A percentile compares a stretch with the other conserved stretches of the same genome.
Conservation (phyloP, 192 early-diverging fungal species). For the Backusella mclennaniae region DNA sequence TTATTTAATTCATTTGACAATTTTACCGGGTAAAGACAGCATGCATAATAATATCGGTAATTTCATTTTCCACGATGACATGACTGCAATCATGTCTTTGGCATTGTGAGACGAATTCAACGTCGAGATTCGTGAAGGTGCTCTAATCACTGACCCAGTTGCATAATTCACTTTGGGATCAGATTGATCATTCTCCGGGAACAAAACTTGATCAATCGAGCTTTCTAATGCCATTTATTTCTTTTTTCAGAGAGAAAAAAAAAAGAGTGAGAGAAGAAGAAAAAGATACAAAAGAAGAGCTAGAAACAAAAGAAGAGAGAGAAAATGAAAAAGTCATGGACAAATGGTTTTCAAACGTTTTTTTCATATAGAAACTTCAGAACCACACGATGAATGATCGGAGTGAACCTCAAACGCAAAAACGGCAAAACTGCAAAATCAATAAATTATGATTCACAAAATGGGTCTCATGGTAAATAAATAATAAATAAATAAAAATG, state of each 20-base stretch:
- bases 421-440: slow-evolving; percentile 1
- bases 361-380: neutral
- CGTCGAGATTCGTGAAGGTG: neutral
- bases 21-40: slow-evolving; percentile 25
- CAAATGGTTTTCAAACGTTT: neutral
- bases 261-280: neutral
- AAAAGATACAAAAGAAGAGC: neutral
- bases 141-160: neutral
- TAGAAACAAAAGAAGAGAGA: neutral
- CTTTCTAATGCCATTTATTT: neutral
- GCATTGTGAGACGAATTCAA: neutral
- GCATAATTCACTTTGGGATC: neutral
- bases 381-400: neutral
- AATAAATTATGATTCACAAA: neutral
- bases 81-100: neutral
- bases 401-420: neutral
- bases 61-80: slow-evolving; percentile 11
- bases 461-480: neutral
- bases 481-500: neutral
- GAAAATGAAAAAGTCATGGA: neutral
- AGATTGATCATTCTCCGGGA: neutral
- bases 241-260: neutral
- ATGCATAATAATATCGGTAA: slow-evolving; percentile 15
- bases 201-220: neutral
- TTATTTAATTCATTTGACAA: neutral